These are phyloP conservation scores for Epichloe bromicola DNA, from an alignment of 2,329 filamentous ascomycete species.

Conservation along the genomic window DNA sequence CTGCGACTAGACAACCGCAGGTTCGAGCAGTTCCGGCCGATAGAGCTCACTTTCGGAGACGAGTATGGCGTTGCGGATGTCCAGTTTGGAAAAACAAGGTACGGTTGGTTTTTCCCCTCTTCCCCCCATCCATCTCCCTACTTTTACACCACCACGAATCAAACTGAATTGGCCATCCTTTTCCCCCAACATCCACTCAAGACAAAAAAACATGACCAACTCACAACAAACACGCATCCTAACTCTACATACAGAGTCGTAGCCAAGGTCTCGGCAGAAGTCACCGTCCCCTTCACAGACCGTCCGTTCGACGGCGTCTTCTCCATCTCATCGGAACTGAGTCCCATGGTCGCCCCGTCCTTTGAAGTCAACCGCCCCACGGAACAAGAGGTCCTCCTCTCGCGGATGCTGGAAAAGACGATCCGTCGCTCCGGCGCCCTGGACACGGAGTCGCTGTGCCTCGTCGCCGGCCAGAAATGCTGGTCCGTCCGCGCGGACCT, in stretches of 20 bases:
- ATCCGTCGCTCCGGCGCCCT: conserved; percentile 83
- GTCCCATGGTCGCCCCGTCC: conserved; percentile 79
- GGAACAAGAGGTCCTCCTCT: conserved; percentile 73
- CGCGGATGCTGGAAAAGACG: conserved; percentile 84
- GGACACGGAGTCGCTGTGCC: conserved; percentile 90
- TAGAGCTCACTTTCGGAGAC: conserved; percentile 73
- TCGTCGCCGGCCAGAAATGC: conserved; percentile 79
- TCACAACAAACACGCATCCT: background rate
- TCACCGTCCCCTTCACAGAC: conserved; percentile 73
- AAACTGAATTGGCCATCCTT: background rate
- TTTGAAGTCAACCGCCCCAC: conserved; percentile 79
- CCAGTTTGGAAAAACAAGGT: conserved; percentile 82
- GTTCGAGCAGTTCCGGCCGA: conserved; percentile 64
- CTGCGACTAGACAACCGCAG: conserved; percentile 73
- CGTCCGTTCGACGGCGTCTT: conserved; percentile 93
- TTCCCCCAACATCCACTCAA: background rate
- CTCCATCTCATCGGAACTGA: conserved; percentile 81
- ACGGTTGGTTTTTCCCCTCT: conserved; percentile 3
- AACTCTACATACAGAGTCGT: conserved; percentile 47
- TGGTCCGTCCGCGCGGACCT: conserved; percentile 87
- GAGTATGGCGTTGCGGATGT: conserved; percentile 87
- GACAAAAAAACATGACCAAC: too few species aligned
- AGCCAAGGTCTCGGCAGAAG: conserved; percentile 76
- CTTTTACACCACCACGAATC: background rate
- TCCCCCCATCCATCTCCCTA: background rate